phyloP scores from a whole-genome alignment of 257 asterid genomes.

The Solanum tacnaense region DNA sequence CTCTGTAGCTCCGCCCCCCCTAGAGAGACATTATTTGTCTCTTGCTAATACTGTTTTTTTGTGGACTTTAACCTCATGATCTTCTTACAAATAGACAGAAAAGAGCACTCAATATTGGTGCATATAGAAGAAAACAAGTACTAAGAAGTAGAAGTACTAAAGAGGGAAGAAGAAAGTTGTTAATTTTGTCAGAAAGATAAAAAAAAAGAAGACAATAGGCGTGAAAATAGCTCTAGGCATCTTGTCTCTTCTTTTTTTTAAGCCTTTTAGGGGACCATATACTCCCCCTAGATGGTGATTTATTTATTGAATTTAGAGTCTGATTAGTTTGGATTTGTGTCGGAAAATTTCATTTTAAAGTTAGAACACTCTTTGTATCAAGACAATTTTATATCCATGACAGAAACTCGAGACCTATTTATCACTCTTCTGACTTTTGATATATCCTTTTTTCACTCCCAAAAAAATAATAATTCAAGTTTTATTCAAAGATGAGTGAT shows the following conservation, averaged over 20 bases:
- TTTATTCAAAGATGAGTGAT: not conserved
- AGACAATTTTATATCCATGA: rapidly evolving
- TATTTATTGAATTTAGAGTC: no score
- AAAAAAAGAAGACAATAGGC: not conserved
- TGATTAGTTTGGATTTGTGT: not conserved
- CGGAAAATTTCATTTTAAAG: no score
- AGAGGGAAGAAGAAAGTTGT: not conserved
- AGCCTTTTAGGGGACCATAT: not conserved
- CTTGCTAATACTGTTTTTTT: not conserved
- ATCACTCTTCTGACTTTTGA: not conserved
- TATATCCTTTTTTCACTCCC: not conserved
- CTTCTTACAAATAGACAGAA: not conserved
- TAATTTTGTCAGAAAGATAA: not conserved
- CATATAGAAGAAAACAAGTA: not conserved
- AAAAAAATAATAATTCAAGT: not conserved
- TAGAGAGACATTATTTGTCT: not conserved
- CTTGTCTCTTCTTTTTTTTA: not conserved
- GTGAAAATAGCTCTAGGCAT: not conserved
- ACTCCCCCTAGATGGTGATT: not conserved
- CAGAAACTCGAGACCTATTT: not conserved
- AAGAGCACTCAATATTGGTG: not conserved
- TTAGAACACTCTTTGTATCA: rapidly evolving
- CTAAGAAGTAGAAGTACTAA: not conserved
- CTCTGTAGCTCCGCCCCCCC: not conserved
- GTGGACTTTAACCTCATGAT: not conserved